These are phyloP conservation scores for Saprolegnia parasitica DNA, from an alignment of 352 stramenopile genomes.

Conservation along the genomic window DNA sequence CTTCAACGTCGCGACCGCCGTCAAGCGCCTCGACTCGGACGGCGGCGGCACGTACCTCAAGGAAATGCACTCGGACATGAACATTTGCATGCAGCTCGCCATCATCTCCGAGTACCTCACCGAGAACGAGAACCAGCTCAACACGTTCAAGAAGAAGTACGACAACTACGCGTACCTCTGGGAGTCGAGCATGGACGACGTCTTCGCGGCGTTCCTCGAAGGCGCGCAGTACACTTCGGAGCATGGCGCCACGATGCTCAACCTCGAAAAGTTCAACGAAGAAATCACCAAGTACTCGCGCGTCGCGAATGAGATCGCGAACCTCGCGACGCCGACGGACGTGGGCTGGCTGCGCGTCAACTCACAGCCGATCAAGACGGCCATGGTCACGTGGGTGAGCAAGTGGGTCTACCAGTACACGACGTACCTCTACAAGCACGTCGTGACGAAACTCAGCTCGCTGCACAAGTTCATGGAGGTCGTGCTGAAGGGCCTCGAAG, in stretches of 20 bases:
- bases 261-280: constrained; percentile 93
- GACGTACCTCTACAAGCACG: constrained; percentile 89
- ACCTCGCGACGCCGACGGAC: constrained; percentile 85
- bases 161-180: constrained; percentile 96
- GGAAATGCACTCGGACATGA: constrained; percentile 96
- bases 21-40: constrained; percentile 94
- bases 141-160: constrained; percentile 92
- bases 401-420: constrained; percentile 97
- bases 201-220: constrained; percentile 91
- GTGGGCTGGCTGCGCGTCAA: constrained; percentile 98
- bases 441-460: constrained; percentile 82
- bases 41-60: constrained; percentile 94
- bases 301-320: constrained; percentile 88
- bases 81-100: constrained; percentile 91
- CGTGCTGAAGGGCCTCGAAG: constrained; percentile 86
- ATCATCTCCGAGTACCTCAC: constrained; percentile 90
- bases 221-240: constrained; percentile 54
- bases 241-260: constrained; percentile 84
- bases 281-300: constrained; percentile 96
- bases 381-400: constrained; percentile 92
- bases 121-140: constrained; percentile 90
- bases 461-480: constrained; percentile 93
- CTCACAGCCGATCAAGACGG: constrained; percentile 95
- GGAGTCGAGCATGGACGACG: constrained; percentile 89
- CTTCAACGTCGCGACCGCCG: constrained; percentile 92